These are phyloP conservation scores for Astragalus glycyphyllos DNA, from an alignment of 306 rosid genomes.

Conservation along the genomic window DNA sequence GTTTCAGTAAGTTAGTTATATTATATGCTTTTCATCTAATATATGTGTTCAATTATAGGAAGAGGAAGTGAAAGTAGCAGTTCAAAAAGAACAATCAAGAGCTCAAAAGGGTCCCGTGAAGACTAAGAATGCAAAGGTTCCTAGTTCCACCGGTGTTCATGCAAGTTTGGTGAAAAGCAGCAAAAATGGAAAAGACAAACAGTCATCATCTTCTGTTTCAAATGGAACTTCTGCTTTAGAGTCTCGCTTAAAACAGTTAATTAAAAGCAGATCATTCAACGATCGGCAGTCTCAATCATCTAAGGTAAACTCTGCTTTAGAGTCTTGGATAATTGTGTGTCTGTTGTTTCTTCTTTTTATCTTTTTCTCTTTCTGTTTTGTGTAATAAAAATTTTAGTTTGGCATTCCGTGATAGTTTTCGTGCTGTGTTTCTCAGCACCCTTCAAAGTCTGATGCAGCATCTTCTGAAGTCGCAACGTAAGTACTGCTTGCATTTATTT, in stretches of 20 bases:
- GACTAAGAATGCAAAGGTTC: constrained; percentile 63
- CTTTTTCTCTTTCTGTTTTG: not conserved
- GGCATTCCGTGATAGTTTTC: constrained; percentile 46
- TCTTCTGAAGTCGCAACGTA: constrained; percentile 60
- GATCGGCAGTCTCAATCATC: constrained; percentile 61
- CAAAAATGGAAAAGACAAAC: constrained; percentile 69
- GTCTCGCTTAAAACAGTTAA: constrained; percentile 55
- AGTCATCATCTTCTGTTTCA: constrained; percentile 54
- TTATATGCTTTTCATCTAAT: constrained; percentile 40
- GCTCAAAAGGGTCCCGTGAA: constrained; percentile 64
- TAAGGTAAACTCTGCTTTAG: constrained; percentile 44
- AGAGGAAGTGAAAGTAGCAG: constrained; percentile 51
- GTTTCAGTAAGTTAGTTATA: constrained; percentile 1
- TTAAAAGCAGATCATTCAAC: constrained; percentile 58
- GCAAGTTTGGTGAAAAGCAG: constrained; percentile 54
- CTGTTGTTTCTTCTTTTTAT: constrained; percentile 15
- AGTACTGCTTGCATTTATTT: constrained; percentile 47
- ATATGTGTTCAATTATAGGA: constrained; percentile 49
- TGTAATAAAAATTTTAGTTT: constrained; percentile 11
- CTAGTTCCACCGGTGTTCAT: constrained; percentile 47
- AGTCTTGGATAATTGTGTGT: constrained; percentile 19
- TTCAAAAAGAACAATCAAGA: constrained; percentile 51
- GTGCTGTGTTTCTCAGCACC: constrained; percentile 56
- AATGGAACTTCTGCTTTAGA: constrained; percentile 65
- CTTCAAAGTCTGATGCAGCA: constrained; percentile 68